Evolutionary conservation across 208 protist species (phyloP), one percentile per base, ranked within the genome.

Genomic region (Herpetomonas muscarum): DNA sequence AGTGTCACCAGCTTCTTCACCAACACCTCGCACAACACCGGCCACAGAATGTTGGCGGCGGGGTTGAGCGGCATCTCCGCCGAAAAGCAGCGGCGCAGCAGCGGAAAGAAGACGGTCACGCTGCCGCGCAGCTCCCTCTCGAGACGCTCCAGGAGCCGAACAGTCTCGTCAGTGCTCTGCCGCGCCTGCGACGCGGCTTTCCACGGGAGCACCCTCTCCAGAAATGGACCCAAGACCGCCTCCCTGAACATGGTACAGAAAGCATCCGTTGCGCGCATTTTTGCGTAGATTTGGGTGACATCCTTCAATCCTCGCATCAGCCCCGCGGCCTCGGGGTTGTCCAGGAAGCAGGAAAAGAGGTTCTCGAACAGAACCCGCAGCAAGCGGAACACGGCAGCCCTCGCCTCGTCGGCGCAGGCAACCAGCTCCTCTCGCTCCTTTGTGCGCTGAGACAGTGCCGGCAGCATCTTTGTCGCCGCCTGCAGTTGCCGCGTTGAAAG

Each of bases 121-220:
- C 64, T 54, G 5, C 32, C 48, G 25, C 60, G 46, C 17, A 95
- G 32, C 26, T 69, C 54, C 15, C 57, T 29, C 42, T 74, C 61
- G n/a, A 95, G 61, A 5, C 56, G 61, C 24, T 53, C 36, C 29
- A 95, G 64, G 30, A 95, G 64, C 6, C 65, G 34, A 26, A 90
- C 67, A 1, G 65, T 85, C 4, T 82, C 74, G 24, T 79, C 72
- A 0, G 74, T 59, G 68, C 70, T 85, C 34, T 87, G 76, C 7
- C 85, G 76, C 0, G 83, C 83, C 66, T 86, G 80, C 21, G 88
- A 84, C 0, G 84, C 83, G 0, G 83, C 82, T 41, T 83, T 85
- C 88, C 88, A 95, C 10, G 85, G 84, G 17, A 95, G 69, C 1
- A 90, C 64, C 19, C 46, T 63, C 32, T 95, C 82, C 17, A 92